These are phyloP conservation scores for Monascus purpureus DNA, from an alignment of 495 filamentous ascomycete species.

Conservation along the genomic window DNA sequence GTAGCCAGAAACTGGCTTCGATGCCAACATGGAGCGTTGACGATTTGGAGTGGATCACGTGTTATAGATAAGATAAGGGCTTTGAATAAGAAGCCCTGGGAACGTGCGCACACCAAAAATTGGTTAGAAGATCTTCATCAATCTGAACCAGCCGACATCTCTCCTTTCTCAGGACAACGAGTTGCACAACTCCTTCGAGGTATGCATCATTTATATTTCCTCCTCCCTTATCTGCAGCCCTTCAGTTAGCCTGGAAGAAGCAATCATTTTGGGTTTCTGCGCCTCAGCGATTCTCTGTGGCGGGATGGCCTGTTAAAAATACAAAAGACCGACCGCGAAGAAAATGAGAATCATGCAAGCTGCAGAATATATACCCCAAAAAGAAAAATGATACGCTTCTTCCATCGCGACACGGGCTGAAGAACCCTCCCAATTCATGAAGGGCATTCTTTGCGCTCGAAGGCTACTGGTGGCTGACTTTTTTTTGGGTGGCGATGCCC, in stretches of 20 bases:
- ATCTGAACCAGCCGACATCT: neutral
- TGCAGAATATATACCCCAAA: slow-evolving; percentile 1
- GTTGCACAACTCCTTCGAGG: slow-evolving; percentile 25
- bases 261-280: slow-evolving; percentile 19
- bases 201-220: slow-evolving; percentile 22
- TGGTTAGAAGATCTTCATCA: slow-evolving; percentile 14
- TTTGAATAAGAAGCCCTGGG: slow-evolving; percentile 12
- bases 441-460: slow-evolving; percentile 91
- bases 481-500: slow-evolving; percentile 36
- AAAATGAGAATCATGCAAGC: too few species aligned
- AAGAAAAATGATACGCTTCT: slow-evolving; percentile 54
- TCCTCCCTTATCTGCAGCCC: slow-evolving; percentile 20
- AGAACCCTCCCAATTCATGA: slow-evolving; percentile 64
- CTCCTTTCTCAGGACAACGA: slow-evolving; percentile 6
- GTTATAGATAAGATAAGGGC: neutral
- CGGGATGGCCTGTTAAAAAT: too few species aligned
- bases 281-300: too few species aligned
- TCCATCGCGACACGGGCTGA: slow-evolving; percentile 67
- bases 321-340: too few species aligned
- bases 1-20: too few species aligned
- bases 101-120: slow-evolving; percentile 4
- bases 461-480: slow-evolving; percentile 74
- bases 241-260: slow-evolving; percentile 35
- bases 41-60: too few species aligned
- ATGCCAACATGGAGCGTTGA: too few species aligned